Percentiles rank a stretch among this genome's conserved stretches.
phyloP scores from a whole-genome alignment of 208 protist species.

The Trypanosoma avium region DNA sequence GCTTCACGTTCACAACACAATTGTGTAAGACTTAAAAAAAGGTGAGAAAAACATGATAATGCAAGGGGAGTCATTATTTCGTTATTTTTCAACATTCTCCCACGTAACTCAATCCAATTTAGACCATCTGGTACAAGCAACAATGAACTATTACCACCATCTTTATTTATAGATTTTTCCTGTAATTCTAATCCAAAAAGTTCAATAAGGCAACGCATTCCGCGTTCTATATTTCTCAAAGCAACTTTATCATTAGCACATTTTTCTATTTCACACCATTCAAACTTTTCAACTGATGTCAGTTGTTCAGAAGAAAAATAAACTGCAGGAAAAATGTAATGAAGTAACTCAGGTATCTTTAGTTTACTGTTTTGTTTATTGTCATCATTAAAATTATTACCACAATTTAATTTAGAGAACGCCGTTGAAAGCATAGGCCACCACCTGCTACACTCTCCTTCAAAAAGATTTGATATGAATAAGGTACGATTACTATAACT shows the following conservation, averaged over 20 bases:
- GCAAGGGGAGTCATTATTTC: conserved; percentile 40
- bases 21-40: conserved; percentile 44
- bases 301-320: not conserved
- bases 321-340: conserved; percentile 22
- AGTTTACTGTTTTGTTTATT: not conserved
- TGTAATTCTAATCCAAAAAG: conserved; percentile 65
- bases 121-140: conserved; percentile 52
- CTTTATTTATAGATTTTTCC: not conserved
- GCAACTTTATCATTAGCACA: conserved; percentile 31
- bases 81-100: conserved; percentile 32
- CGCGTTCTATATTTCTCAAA: conserved; percentile 43
- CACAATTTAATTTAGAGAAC: conserved; percentile 25
- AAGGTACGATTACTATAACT: conserved; percentile 13
- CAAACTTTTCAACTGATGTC: conserved; percentile 27
- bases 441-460: conserved; percentile 63
- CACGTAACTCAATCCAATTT: conserved; percentile 59
- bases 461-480: conserved; percentile 56
- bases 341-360: conserved; percentile 28
- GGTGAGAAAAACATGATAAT: conserved; percentile 40
- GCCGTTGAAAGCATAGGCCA: conserved; percentile 59
- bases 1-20: conserved; percentile 43
- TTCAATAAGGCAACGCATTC: conserved; percentile 67
- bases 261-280: conserved; percentile 29
- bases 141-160: conserved; percentile 1
- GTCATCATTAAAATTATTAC: not conserved